Percentiles rank a stretch among this genome's conserved stretches.
phyloP scores from a whole-genome alignment of 1,139 yeast species.

The Diutina rugosa region DNA sequence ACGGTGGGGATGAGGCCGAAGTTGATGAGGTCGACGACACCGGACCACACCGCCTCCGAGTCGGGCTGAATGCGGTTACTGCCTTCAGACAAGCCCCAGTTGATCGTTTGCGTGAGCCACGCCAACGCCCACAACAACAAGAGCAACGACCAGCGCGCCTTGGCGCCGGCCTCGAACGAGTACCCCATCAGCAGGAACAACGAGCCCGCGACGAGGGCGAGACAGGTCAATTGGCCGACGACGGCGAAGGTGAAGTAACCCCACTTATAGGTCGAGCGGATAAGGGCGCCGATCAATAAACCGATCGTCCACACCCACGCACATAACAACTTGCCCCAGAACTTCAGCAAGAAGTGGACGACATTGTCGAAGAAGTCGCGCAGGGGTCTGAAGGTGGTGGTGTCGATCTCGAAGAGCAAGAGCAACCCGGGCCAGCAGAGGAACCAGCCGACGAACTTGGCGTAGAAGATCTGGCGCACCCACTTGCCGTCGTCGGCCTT shows the following conservation, averaged over 20 bases:
- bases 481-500: slow-evolving; percentile 21
- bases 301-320: slow-evolving; percentile 40
- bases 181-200: neutral
- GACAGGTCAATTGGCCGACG: slow-evolving; percentile 25
- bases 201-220: slow-evolving; percentile 12
- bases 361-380: neutral
- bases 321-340: slow-evolving; percentile 23
- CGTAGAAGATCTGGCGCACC: slow-evolving; percentile 52
- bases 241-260: slow-evolving; percentile 39
- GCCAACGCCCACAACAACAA: slow-evolving; percentile 20
- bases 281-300: slow-evolving; percentile 40
- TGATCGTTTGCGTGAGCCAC: slow-evolving; percentile 40
- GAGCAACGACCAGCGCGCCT: slow-evolving; percentile 10
- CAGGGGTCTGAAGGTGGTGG: neutral
- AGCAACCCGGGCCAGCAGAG: slow-evolving; percentile 16
- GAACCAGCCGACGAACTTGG: slow-evolving; percentile 58
- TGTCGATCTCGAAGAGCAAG: neutral
- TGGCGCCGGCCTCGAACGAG: slow-evolving; percentile 3
- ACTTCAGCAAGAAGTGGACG: slow-evolving; percentile 12
- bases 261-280: slow-evolving; percentile 52
- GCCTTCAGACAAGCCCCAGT: slow-evolving; percentile 58
- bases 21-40: slow-evolving; percentile 40
- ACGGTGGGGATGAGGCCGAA: slow-evolving; percentile 30
- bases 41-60: slow-evolving; percentile 56
- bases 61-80: slow-evolving; percentile 55